A percentile compares a stretch with the other conserved stretches of the same genome.
These are phyloP conservation scores for Phytopythium oedochilum DNA, from an alignment of 352 stramenopile species.

Conservation along the genomic window DNA sequence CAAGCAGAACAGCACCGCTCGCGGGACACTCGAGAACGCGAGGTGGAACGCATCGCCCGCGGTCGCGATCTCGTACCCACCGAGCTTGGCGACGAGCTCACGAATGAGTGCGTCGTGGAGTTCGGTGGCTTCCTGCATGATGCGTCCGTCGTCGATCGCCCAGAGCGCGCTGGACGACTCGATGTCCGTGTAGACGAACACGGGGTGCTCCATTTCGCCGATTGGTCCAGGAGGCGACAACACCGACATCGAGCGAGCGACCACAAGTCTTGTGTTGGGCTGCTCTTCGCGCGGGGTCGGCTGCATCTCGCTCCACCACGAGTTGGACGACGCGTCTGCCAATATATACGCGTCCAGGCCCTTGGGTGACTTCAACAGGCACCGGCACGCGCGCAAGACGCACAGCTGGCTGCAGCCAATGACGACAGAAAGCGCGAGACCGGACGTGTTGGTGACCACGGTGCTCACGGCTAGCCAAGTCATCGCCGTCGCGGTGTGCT, in stretches of 20 bases:
- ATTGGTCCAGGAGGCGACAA: not conserved
- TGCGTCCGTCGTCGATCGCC: constrained; percentile 28
- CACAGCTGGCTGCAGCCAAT: constrained; percentile 39
- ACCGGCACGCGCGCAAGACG: constrained; percentile 13
- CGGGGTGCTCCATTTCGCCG: constrained; percentile 14
- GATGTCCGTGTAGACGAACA: constrained; percentile 85
- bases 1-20: constrained; percentile 63
- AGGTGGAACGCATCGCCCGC: constrained; percentile 76
- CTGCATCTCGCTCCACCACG: not conserved
- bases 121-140: constrained; percentile 62
- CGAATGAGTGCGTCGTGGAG: constrained; percentile 73
- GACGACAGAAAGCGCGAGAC: constrained; percentile 80
- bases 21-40: constrained; percentile 61
- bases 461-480: constrained; percentile 36
- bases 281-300: not conserved
- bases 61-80: constrained; percentile 82
- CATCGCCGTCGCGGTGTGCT: constrained; percentile 10
- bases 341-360: constrained; percentile 14
- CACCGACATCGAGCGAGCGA: not conserved
- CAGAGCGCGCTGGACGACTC: constrained; percentile 73
- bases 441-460: constrained; percentile 73
- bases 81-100: constrained; percentile 37
- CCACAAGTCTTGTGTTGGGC: not conserved
- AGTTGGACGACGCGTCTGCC: not conserved
- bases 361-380: constrained; percentile 7